Evolutionary conservation across 1,284 basidiomycete species (phyloP).

Genomic region (Neonothopanus nambi): DNA sequence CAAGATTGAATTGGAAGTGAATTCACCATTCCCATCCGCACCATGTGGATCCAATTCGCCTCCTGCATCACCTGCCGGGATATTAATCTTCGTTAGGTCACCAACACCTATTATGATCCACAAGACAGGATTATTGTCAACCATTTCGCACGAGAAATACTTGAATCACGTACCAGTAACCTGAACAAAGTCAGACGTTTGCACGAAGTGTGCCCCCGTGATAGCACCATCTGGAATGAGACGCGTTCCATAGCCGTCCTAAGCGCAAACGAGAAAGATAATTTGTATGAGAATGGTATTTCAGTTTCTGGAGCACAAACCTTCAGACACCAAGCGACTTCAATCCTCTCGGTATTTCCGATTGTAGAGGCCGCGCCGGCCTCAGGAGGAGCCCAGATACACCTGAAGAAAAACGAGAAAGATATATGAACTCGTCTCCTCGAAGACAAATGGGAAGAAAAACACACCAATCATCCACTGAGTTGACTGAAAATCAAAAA

Average conservation of each 20-base stretch:
- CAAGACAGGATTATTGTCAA: neutral
- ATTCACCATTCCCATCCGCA: slow-evolving; percentile 53
- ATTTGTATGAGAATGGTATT: slow-evolving; percentile 4
- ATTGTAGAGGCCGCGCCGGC: slow-evolving; percentile 54
- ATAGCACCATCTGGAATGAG: slow-evolving; percentile 78
- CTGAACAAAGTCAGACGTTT: slow-evolving; percentile 72
- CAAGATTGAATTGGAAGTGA: too few species aligned
- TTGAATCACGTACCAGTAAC: slow-evolving; percentile 49
- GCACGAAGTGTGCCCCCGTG: slow-evolving; percentile 68
- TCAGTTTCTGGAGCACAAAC: slow-evolving; percentile 25
- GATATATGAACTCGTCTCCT: too few species aligned
- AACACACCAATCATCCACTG: slow-evolving; percentile 60
- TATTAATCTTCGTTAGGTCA: slow-evolving; percentile 66
- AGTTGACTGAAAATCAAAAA: slow-evolving; percentile 48
- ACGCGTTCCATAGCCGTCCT: slow-evolving; percentile 64
- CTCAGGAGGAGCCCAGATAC: slow-evolving; percentile 51
- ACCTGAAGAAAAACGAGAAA: slow-evolving; percentile 19
- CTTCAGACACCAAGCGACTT: slow-evolving; percentile 72
- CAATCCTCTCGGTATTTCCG: slow-evolving; percentile 61
- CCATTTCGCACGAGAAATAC: slow-evolving; percentile 1
- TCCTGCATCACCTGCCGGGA: slow-evolving; percentile 60
- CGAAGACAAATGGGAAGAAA: too few species aligned
- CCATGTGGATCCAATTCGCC: slow-evolving; percentile 68
- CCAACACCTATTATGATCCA: slow-evolving; percentile 57
- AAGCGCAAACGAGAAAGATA: slow-evolving; percentile 20